Evolutionary conservation across 352 stramenopile species (phyloP), one percentile per base, ranked within the genome.

Genomic region (Pythium sp.): DNA sequence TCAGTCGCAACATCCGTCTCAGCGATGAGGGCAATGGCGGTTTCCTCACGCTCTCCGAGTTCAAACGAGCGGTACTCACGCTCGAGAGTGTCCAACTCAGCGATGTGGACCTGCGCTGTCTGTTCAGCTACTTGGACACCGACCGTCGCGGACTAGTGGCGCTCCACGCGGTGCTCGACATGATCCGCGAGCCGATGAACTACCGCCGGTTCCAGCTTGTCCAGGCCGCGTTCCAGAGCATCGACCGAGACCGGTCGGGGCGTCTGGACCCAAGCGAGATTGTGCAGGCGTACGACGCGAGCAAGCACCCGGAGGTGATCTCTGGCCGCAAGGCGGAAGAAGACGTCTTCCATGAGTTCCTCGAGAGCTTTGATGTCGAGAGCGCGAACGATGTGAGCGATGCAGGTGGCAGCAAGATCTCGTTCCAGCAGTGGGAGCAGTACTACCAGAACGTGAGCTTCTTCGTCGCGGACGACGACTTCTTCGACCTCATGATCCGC

Each of bases 371-470:
- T 53, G 85, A 93, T 60, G 70, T 91, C 47, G 79, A 82, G 4
- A 77, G 82, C 43, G 20, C 34, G 49, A 24, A 5, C 51, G 26
- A 57, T 9, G 24, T 1, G 24, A 26, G 24, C 24, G 24, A 26
- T 26, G 41, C 56, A 5, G 32, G 28, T 0, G 54, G 74, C 34
- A 74, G 71, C 28, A 79, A 77, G 60, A 80, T 92, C 55, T 69
- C 74, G 11, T 75, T 71, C 18, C 36, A 63, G 15, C 81, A 92
- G 57, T 92, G 81, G 81, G 74, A 86, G 64, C 71, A 90, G 22
- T 98, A 97, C 72, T 98, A 98, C 79, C 78, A 92, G 54, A 96
- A 96, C 65, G 78, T 98, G 5, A 91, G 84, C 63, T 93, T 92
- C 49, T 89, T 89, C 54, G 86, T 97, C 56, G 72, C 76, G 7